Base-by-base conservation (phyloP, 495 filamentous ascomycete species). In the Annulohypoxylon bovei region DNA sequence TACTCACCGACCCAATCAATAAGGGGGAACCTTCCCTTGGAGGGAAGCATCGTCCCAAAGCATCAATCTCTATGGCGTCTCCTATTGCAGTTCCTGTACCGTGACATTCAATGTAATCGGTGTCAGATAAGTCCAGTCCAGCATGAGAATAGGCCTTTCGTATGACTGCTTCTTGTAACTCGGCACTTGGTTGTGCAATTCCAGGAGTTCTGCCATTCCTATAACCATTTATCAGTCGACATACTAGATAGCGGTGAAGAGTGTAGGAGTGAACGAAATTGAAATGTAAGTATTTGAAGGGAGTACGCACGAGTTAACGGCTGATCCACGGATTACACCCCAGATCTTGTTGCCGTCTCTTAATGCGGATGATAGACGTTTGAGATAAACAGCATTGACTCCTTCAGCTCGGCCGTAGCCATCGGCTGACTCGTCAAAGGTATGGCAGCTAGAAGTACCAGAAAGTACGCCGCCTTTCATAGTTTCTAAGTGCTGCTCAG, bases 51-150 rank as follows among this genome's bases (percentile, higher is more conserved):
- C 14, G 32, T n/a, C 20, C 50, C 0, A 52, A 4, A 12, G 59
- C 59, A 32, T 67, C 71, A 0, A 80, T 73, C 58, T 88, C 85
- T 1, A 85, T 67, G 0, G 79, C 79, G 47, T 88, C 85, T 4
- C 85, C 85, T n/a, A 81, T 77, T 11, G 72, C 65, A 0, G 85
- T 88, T 1, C 85, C 85, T 6, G 85, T 87, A 1, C 84, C 84
- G 58, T 87, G 85, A 8, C 78, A 83, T 54, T 85, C 82, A 11
- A 88, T 72, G 39, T 81, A 85, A 8, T 76, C 62, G 0, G 84
- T 87, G 3, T 78, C 62, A 4, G 47, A n/a, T 1, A 77, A 76
- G 23, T 74, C 22, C 1, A 82, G 72, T 1, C 78, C 75, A 6
- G 79, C 81, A 20, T 66, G 53, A 16, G 60, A 37, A 63, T 80